phyloP scores from a whole-genome alignment of 73 alveolate species.

The Paramecium sonneborni region DNA sequence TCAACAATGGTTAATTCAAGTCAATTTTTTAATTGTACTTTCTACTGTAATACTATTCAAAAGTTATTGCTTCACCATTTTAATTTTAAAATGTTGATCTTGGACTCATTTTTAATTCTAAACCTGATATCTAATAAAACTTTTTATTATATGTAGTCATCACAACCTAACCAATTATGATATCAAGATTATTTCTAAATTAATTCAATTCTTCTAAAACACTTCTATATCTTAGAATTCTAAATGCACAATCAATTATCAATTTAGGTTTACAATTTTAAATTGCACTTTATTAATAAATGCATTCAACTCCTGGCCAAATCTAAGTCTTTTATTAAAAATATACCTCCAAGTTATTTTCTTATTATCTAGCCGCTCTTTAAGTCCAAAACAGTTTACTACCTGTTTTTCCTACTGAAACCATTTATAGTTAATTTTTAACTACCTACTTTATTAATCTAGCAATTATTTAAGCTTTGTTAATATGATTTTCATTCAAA shows the following conservation, averaged over 20 bases:
- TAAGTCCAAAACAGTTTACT: neutral
- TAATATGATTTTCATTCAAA: neutral
- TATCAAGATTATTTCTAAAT: neutral
- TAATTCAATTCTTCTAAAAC: neutral
- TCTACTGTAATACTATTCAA: neutral
- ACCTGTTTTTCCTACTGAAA: constrained; percentile 10
- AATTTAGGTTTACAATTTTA: neutral
- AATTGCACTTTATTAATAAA: neutral
- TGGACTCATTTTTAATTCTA: constrained; percentile 45
- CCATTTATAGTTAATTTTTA: neutral
- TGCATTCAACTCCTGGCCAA: constrained; percentile 41
- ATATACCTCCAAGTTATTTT: neutral
- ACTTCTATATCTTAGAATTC: neutral
- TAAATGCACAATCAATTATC: neutral
- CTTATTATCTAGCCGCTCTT: neutral
- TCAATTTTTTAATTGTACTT: neutral
- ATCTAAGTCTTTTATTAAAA: neutral
- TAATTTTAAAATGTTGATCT: neutral
- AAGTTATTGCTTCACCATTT: constrained; percentile 11
- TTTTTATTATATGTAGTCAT: constrained; percentile 60
- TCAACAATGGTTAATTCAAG: neutral
- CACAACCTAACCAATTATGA: constrained; percentile 18
- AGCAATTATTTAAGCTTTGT: neutral
- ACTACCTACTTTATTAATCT: neutral
- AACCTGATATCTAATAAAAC: constrained; percentile 35